Conservation (phyloP, 2,329 filamentous ascomycete genomes). For the Alternaria brassicicola region DNA sequence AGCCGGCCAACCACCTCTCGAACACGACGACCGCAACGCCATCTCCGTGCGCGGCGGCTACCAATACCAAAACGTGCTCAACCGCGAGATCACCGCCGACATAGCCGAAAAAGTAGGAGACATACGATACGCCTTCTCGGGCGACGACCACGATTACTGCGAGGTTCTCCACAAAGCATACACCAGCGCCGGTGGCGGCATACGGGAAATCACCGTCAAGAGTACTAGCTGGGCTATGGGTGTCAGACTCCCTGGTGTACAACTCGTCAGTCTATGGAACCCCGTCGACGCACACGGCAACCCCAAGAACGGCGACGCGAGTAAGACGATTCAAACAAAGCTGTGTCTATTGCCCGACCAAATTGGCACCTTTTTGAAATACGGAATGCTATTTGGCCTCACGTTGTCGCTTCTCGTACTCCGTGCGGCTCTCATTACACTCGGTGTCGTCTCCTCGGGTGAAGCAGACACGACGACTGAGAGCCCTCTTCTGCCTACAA, state of each 20-base stretch:
- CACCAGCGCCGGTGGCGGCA: constrained; percentile 61
- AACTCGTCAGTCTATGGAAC: constrained; percentile 91
- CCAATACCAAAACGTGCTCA: constrained; percentile 96
- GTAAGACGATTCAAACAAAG: constrained; percentile 78
- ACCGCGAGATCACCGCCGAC: constrained; percentile 73
- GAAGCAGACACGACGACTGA: constrained; percentile 3
- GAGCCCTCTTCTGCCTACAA: constrained; percentile 39
- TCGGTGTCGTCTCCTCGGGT: constrained; percentile 26
- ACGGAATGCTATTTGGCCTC: constrained; percentile 66
- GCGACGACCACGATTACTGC: constrained; percentile 98
- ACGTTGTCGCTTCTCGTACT: constrained; percentile 57
- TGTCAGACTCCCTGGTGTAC: constrained; percentile 82
- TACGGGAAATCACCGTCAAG: constrained; percentile 89
- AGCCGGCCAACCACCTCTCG: constrained; percentile 62
- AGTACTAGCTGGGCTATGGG: constrained; percentile 97
- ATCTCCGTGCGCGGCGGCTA: constrained; percentile 81
- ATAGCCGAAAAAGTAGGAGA: constrained; percentile 81
- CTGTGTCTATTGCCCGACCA: constrained; percentile 91
- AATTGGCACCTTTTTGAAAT: constrained; percentile 80
- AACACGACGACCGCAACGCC: constrained; percentile 73
- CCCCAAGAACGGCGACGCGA: constrained; percentile 48
- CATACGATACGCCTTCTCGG: constrained; percentile 85
- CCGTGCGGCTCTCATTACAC: constrained; percentile 50
- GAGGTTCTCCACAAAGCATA: constrained; percentile 79
- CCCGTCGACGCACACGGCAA: constrained; percentile 68